Conservation (phyloP, 1,284 basidiomycete species). For the Cryptococcus neoformans region DNA sequence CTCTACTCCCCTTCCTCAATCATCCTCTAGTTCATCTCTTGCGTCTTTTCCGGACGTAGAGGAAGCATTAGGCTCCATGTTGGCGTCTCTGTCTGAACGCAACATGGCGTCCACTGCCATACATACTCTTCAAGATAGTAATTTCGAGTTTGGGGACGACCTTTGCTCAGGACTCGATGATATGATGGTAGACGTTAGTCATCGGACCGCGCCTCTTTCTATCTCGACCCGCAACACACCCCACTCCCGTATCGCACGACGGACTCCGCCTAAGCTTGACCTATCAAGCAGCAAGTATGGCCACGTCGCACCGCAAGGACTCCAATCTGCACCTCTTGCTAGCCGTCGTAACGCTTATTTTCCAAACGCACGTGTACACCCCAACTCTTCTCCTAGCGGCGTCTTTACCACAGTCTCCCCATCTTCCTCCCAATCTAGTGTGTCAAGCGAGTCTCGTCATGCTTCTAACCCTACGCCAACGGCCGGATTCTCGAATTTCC, state of each 20-base stretch:
- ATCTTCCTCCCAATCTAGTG: constrained; percentile 5
- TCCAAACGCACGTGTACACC: constrained; percentile 27
- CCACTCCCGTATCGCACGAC: constrained; percentile 12
- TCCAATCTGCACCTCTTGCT: constrained; percentile 20
- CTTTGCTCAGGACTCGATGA: constrained; percentile 29
- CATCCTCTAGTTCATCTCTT: constrained; percentile 21
- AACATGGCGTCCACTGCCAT: constrained; percentile 13
- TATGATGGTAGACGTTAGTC: constrained; percentile 15
- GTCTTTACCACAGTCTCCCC: constrained; percentile 19
- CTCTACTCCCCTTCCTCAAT: constrained; percentile 19
- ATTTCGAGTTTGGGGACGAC: constrained; percentile 15
- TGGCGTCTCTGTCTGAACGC: constrained; percentile 28
- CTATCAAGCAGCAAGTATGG: constrained; percentile 7
- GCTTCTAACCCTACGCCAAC: not conserved
- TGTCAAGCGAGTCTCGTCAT: not conserved
- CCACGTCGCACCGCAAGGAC: not conserved
- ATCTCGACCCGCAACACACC: not conserved
- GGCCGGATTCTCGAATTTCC: not conserved
- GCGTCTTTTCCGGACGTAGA: constrained; percentile 40
- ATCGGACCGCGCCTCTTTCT: constrained; percentile 28
- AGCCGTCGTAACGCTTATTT: constrained; percentile 41
- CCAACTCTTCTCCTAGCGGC: constrained; percentile 24
- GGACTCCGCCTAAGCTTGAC: constrained; percentile 20
- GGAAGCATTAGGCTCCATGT: constrained; percentile 35
- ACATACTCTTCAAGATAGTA: constrained; percentile 8